Conservation (phyloP, 73 alveolate species). For the Durusdinium trenchii region DNA sequence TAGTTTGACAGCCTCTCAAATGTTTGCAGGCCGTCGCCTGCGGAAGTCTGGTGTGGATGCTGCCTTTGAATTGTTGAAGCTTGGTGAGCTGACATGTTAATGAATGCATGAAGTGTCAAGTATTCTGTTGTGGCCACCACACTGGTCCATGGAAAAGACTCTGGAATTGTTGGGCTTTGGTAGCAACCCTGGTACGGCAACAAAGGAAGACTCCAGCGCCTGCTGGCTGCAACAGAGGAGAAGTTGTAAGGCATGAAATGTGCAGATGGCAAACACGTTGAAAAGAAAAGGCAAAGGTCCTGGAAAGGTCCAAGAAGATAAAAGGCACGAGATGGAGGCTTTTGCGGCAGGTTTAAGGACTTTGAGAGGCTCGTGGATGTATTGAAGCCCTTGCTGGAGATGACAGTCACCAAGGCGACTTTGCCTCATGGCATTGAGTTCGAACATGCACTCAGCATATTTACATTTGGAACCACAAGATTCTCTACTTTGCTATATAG, state of each 20-base stretch:
- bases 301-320: too few species aligned
- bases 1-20: neutral
- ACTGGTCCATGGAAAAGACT: too few species aligned
- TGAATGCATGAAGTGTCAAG: neutral
- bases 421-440: neutral
- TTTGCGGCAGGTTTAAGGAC: constrained; percentile 30
- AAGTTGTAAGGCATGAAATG: neutral
- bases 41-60: constrained; percentile 42
- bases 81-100: too few species aligned
- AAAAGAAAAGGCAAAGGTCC: too few species aligned
- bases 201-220: constrained; percentile 42
- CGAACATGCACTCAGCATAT: neutral
- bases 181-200: neutral
- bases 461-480: neutral
- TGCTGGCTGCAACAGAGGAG: constrained; percentile 18
- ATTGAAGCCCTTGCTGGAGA: constrained; percentile 49
- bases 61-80: constrained; percentile 57
- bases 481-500: too few species aligned
- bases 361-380: constrained; percentile 83
- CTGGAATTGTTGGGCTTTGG: neutral
- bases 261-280: too few species aligned
- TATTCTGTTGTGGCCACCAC: neutral
- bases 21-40: constrained; percentile 10
- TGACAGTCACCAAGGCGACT: constrained; percentile 27
- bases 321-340: neutral